Conservation (phyloP, 495 filamentous ascomycete genomes). For the Entonaema liquescens region DNA sequence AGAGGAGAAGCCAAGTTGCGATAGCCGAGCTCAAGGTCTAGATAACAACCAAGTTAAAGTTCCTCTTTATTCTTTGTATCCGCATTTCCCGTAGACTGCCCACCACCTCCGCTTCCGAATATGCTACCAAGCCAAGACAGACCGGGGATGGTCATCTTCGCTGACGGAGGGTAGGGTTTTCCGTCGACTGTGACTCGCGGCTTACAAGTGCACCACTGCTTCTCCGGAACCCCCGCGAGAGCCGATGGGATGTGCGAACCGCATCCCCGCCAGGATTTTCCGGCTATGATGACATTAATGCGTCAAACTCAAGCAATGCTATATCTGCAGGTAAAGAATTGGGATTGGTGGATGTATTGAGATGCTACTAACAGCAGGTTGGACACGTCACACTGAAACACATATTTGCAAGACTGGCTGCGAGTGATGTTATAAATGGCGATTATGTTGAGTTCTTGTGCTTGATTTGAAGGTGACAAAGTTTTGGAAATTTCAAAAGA, state of each 20-base stretch:
- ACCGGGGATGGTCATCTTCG: conserved; percentile 49
- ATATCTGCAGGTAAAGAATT: neutral
- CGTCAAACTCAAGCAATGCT: neutral
- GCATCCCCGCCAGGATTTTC: conserved; percentile 73
- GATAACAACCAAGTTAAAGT: conserved; percentile 15
- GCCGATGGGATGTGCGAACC: conserved; percentile 69
- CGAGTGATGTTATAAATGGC: conserved; percentile 1
- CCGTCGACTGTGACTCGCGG: conserved; percentile 67
- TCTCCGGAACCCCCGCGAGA: conserved; percentile 64
- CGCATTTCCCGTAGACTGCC: conserved; percentile 5
- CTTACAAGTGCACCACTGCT: conserved; percentile 67
- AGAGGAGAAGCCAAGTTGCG: conserved; percentile 15
- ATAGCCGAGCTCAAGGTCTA: neutral
- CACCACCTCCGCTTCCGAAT: conserved; percentile 40
- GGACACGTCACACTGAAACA: conserved; percentile 52
- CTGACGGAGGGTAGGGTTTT: conserved; percentile 69
- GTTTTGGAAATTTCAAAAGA: conserved; percentile 7
- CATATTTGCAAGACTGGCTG: conserved; percentile 41
- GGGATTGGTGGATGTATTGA: neutral
- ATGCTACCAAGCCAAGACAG: conserved; percentile 35
- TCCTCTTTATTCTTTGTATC: conserved; percentile 36
- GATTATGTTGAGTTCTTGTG: conserved; percentile 5
- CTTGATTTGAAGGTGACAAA: conserved; percentile 14
- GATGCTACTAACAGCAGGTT: conserved; percentile 48
- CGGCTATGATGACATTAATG: conserved; percentile 54